These are phyloP conservation scores for Colletotrichum spaethianum DNA, from an alignment of 2,329 filamentous ascomycete genomes.

Conservation along the genomic window DNA sequence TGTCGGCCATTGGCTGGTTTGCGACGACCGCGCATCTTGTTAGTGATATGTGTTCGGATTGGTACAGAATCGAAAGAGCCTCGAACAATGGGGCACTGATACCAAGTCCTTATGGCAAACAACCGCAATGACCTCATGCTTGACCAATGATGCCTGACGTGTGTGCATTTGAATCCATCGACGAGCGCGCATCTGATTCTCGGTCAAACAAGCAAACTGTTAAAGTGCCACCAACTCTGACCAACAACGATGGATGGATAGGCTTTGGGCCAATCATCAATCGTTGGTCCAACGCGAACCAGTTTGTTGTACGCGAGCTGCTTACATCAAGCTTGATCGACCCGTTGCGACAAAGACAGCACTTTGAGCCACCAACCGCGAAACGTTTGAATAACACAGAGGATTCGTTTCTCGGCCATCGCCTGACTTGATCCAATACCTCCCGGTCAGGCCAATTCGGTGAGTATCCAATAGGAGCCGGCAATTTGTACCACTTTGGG, in stretches of 20 bases:
- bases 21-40: constrained; percentile 1
- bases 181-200: not conserved
- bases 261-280: not conserved
- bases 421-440: not conserved
- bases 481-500: not conserved
- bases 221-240: not conserved
- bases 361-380: not conserved
- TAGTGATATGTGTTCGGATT: not conserved
- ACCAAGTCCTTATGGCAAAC: not conserved
- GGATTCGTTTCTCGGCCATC: not conserved
- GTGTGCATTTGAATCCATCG: not conserved
- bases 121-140: not conserved
- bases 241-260: not conserved
- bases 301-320: not conserved
- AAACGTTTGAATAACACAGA: not conserved
- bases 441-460: not conserved
- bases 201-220: not conserved
- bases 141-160: not conserved
- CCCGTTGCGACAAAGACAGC: not conserved
- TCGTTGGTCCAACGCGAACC: not conserved
- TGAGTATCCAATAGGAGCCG: constrained; percentile 9
- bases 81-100: not conserved
- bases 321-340: not conserved
- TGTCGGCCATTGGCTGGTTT: constrained; percentile 26
- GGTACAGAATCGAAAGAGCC: not conserved